Conservation (phyloP, 495 filamentous ascomycete genomes). For the Cercophora newfieldiana region DNA sequence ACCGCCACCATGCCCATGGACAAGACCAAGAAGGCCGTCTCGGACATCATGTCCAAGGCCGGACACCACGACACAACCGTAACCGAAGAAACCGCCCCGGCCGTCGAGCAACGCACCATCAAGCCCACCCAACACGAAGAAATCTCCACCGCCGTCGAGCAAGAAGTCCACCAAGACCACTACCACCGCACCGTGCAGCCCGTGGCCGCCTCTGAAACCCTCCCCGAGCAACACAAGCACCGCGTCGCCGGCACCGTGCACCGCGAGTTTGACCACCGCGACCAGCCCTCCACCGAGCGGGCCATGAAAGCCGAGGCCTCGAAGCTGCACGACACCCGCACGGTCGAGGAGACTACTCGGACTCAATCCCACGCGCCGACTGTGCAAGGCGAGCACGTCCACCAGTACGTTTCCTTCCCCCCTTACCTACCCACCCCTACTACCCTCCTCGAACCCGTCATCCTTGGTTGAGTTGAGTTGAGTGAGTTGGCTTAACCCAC, state of each 20-base stretch:
- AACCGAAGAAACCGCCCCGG: constrained; percentile 60
- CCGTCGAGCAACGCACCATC: constrained; percentile 58
- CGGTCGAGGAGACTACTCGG: constrained; percentile 47
- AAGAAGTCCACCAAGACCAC: constrained; percentile 63
- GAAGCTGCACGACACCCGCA: constrained; percentile 52
- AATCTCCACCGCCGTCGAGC: constrained; percentile 57
- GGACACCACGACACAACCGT: constrained; percentile 64
- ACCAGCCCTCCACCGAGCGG: constrained; percentile 43
- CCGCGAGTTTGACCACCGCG: constrained; percentile 55
- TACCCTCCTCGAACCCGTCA: too few species aligned
- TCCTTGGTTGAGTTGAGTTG: neutral
- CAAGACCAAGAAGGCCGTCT: constrained; percentile 55
- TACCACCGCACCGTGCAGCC: constrained; percentile 58
- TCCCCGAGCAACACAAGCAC: constrained; percentile 51
- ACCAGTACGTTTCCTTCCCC: constrained; percentile 47
- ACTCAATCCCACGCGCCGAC: constrained; percentile 46
- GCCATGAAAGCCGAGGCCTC: constrained; percentile 49
- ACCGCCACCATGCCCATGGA: constrained; percentile 57
- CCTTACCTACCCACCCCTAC: too few species aligned
- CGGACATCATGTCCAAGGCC: constrained; percentile 53
- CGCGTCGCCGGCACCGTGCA: constrained; percentile 54
- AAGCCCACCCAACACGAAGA: constrained; percentile 55
- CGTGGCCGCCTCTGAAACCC: constrained; percentile 45
- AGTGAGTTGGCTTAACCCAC: neutral
- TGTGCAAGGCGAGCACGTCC: constrained; percentile 61